These are phyloP conservation scores for Artemisia tridentata DNA, from an alignment of 129 eudicot genomes.

Conservation along the genomic window DNA sequence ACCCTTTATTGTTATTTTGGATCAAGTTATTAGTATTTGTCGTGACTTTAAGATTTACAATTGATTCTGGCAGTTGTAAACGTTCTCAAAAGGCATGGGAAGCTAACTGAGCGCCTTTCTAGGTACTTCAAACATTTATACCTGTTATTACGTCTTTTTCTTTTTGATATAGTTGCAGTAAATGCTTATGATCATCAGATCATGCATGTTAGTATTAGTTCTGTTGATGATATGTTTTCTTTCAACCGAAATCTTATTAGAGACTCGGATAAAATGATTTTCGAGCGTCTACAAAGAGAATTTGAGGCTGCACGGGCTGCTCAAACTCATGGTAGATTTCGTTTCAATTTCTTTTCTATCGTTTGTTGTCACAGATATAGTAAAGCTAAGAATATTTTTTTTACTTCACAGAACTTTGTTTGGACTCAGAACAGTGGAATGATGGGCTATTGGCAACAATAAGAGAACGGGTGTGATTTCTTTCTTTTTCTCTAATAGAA, in stretches of 20 bases:
- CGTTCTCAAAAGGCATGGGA: slow-evolving; percentile 80
- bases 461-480: slow-evolving; percentile 76
- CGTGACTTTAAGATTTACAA: slow-evolving; percentile 8
- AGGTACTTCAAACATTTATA: slow-evolving; percentile 42
- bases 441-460: slow-evolving; percentile 93
- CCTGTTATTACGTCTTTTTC: background rate
- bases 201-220: slow-evolving; percentile 2
- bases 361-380: slow-evolving; percentile 9
- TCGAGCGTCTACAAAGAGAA: slow-evolving; percentile 89
- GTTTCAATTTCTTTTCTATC: background rate
- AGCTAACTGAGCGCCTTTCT: slow-evolving; percentile 80
- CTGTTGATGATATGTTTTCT: background rate
- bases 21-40: slow-evolving; percentile 10
- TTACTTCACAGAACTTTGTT: slow-evolving; percentile 52
- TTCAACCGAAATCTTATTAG: slow-evolving; percentile 25
- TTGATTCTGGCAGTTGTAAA: slow-evolving; percentile 50
- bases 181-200: slow-evolving; percentile 11
- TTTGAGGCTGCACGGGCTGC: slow-evolving; percentile 84
- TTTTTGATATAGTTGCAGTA: background rate
- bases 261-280: slow-evolving; percentile 90
- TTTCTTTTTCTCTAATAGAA: background rate
- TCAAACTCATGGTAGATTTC: slow-evolving; percentile 66
- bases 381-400: slow-evolving; percentile 19
- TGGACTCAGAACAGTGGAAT: slow-evolving; percentile 91
- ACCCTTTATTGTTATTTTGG: slow-evolving; percentile 8